Percentiles rank a stretch among this genome's conserved stretches.
These are phyloP conservation scores for Blakeslea trispora DNA, from an alignment of 371 early-diverging fungal genomes.

Conservation along the genomic window DNA sequence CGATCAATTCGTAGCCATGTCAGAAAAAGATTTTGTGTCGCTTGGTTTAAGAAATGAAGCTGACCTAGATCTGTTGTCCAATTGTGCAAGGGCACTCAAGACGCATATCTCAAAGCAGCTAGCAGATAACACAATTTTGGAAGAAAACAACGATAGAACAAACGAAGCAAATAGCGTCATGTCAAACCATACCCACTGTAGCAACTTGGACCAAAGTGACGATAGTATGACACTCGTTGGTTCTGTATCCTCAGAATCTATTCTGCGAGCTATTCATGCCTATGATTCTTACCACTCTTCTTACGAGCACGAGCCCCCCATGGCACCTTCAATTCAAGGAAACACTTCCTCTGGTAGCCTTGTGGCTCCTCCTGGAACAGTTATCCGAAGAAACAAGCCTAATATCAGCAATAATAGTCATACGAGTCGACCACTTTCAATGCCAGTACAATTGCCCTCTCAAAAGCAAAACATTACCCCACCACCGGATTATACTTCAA, in stretches of 20 bases:
- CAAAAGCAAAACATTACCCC: slow-evolving; percentile 3
- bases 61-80: slow-evolving; percentile 28
- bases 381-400: slow-evolving; percentile 14
- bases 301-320: neutral
- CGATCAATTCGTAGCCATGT: slow-evolving; percentile 27
- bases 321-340: slow-evolving; percentile 15
- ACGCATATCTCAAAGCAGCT: slow-evolving; percentile 27
- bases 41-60: slow-evolving; percentile 31
- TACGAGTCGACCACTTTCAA: slow-evolving; percentile 21
- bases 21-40: slow-evolving; percentile 27
- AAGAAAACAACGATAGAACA: slow-evolving; percentile 5
- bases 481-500: slow-evolving; percentile 12
- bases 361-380: slow-evolving; percentile 8
- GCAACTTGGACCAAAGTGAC: neutral
- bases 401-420: neutral
- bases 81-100: slow-evolving; percentile 26
- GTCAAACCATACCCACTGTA: neutral
- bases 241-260: slow-evolving; percentile 5
- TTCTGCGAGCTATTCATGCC: slow-evolving; percentile 30
- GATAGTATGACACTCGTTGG: neutral
- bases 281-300: slow-evolving; percentile 24
- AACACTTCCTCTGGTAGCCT: slow-evolving; percentile 19
- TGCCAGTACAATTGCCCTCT: slow-evolving; percentile 25
- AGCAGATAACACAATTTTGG: neutral
- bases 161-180: slow-evolving; percentile 5